Conservation (phyloP, 2,329 filamentous ascomycete species). For the Calonectria henricotiae region DNA sequence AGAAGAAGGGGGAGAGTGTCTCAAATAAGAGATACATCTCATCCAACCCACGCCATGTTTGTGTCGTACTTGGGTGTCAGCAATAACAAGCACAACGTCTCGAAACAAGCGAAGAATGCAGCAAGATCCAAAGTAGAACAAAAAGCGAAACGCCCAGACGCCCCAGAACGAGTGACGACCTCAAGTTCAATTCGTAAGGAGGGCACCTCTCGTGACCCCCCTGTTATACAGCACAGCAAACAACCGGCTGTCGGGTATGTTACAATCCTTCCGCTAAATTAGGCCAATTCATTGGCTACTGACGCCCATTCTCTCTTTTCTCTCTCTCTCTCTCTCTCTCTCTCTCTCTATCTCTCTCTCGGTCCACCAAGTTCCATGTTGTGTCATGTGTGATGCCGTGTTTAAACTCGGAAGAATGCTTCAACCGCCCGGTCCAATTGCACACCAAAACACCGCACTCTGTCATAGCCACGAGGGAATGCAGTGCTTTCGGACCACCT, state of each 20-base stretch:
- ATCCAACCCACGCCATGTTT: conserved; percentile 27
- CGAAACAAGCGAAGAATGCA: conserved; percentile 9
- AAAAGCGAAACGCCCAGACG: conserved; percentile 2
- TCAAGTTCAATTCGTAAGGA: conserved; percentile 26
- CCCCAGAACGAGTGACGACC: conserved; percentile 3
- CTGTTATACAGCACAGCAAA: conserved; percentile 16
- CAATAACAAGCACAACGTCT: conserved; percentile 8
- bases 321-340: not conserved
- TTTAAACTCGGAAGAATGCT: conserved; percentile 36
- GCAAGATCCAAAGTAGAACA: conserved; percentile 1
- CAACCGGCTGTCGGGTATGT: conserved; percentile 16
- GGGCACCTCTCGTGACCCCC: conserved; percentile 1
- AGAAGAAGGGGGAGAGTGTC: not conserved
- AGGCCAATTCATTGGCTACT: conserved; percentile 2
- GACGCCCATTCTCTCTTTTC: not conserved
- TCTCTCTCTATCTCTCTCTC: not conserved
- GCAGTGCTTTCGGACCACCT: conserved; percentile 26
- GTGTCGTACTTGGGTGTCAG: conserved; percentile 24
- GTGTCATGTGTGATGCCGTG: conserved; percentile 34
- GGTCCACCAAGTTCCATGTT: conserved; percentile 13
- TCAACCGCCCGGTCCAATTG: conserved; percentile 31
- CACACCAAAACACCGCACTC: conserved; percentile 42
- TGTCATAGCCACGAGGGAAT: conserved; percentile 33
- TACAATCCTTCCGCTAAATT: conserved; percentile 25
- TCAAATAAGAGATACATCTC: not conserved